Evolutionary conservation across 108 stramenopile species (phyloP).

Genomic region (Mayamaea pseudoterrestris): DNA sequence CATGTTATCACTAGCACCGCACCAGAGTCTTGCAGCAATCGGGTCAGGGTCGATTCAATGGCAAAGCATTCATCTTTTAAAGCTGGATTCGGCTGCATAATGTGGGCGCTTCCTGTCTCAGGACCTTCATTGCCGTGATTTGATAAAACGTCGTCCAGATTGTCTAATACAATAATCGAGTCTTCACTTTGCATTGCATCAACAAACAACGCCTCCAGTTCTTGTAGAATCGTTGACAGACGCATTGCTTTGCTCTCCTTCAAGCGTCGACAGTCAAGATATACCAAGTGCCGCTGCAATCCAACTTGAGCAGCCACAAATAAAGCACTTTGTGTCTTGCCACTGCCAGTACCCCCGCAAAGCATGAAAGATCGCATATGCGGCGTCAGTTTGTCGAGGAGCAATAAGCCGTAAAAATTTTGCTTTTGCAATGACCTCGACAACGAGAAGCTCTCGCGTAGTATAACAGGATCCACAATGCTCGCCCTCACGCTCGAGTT

Average conservation of each 20-base stretch:
- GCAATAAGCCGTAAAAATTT: not conserved
- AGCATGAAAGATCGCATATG: conserved; percentile 3
- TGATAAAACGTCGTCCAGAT: conserved; percentile 61
- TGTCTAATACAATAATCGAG: conserved; percentile 55
- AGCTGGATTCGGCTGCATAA: conserved; percentile 43
- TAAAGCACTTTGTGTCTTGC: conserved; percentile 58
- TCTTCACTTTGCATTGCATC: conserved; percentile 11
- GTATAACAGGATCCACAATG: too few species aligned
- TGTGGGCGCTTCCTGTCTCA: conserved; percentile 31
- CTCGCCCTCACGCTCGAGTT: too few species aligned
- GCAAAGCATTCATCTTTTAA: too few species aligned
- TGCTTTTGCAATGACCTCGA: not conserved
- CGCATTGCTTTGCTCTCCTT: conserved; percentile 23
- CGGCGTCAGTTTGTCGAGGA: not conserved
- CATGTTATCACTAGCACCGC: too few species aligned
- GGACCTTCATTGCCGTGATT: conserved; percentile 25
- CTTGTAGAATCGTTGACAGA: conserved; percentile 28
- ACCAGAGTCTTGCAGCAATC: too few species aligned
- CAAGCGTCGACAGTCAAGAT: conserved; percentile 60
- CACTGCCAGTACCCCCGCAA: conserved; percentile 44
- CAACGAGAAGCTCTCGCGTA: not conserved
- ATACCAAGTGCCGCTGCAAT: conserved; percentile 20
- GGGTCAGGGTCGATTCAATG: too few species aligned
- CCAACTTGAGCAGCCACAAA: conserved; percentile 24
- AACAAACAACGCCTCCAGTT: conserved; percentile 22